Base-by-base conservation (phyloP, 306 rosid species). In the Sicyos baderoa region DNA sequence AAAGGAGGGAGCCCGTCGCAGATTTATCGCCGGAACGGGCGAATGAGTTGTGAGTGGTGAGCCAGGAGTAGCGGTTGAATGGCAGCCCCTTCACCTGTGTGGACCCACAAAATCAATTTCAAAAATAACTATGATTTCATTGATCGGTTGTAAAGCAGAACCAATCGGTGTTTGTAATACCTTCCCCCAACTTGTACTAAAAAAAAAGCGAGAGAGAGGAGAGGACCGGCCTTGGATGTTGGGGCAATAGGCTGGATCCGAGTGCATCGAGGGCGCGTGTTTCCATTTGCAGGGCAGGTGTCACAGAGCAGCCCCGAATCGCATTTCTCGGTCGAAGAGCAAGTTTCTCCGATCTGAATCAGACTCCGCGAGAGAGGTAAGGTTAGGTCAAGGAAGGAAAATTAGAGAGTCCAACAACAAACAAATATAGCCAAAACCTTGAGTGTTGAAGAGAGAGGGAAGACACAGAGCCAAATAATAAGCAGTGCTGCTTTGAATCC, bases 331-430 rank as follows among this genome's bases (percentile, higher is more conserved):
- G 69, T 77, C n/a, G 87, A 50, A 2, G 90, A 82, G 62, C 99
- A 93, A 13, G 89, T 93, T 86, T 93, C 97, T 82, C 99, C 99
- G 74, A 93, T 86, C 99, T 93, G 82, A 29, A 72, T n/a, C n/a
- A n/a, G n/a, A 48, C 10, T 13, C 6, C 22, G 50, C 5, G 55
- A n/a, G n/a, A n/a, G n/a, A n/a, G n/a, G n/a, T 27, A 49, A 58
- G 4, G 23, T 23, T 16, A 11, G 15, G 6, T 48, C 14, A 12
- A 15, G 9, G 5, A 47, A 64, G 27, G 14, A 53, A 21, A n/a
- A n/a, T n/a, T 7, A 7, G 64, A 16, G 54, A n/a, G n/a, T n/a
- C n/a, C n/a, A n/a, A n/a, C n/a, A n/a, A n/a, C n/a, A n/a, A n/a
- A n/a, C n/a, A n/a, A n/a, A n/a, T n/a, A n/a, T n/a, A n/a, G n/a